Evolutionary conservation across 2,329 filamentous ascomycete species (phyloP), one percentile per base, ranked within the genome.

Genomic region (Microsporum ferrugineum): DNA sequence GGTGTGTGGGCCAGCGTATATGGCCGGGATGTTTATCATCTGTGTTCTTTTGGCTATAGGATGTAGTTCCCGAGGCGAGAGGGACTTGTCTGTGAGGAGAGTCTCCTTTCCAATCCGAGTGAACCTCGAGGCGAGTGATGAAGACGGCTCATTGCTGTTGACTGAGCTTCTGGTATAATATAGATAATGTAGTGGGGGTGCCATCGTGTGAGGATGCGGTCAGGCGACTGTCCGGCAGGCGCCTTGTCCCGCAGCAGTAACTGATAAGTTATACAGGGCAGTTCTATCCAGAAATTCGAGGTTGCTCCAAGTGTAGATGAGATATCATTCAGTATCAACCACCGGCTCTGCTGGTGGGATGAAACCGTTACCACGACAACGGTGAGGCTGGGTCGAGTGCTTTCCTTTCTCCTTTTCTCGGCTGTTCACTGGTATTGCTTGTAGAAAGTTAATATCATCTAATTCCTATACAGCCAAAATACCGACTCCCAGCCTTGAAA

Each of bases 1-100:
- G 31, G 73, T 67, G 68, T 80, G 72, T 38, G 82, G 73, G 59
- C 77, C 76, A 53, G 79, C 76, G 72, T 88, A 88, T 66, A 82
- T 82, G 31, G 82, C 79, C 1, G 84, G 84, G 66, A 88, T 84
- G 63, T 83, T 75, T 65, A 76, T 65, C 58, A 74, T 72, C 60
- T 65, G 66, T 63, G 69, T 69, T 53, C 68, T 67, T 39, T 61
- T 61, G 56, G 41, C 36, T 12, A 59, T 14, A n/a, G 39, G 27
- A 14, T 33, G 43, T 2, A 34, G 31, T 12, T 27, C 17, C 5
- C 53, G 33, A 17, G 36, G 2, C 31, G 7, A 7, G 6, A 36
- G 53, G 7, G 53, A 10, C 23, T n/a, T 36, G 14, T 36, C 36
- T 29, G 17, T 23, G 17, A 23, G 17, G 17, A 23, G 17, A 23